Conservation (phyloP, 2,329 filamentous ascomycete species). For the Colletotrichum liriopes region DNA sequence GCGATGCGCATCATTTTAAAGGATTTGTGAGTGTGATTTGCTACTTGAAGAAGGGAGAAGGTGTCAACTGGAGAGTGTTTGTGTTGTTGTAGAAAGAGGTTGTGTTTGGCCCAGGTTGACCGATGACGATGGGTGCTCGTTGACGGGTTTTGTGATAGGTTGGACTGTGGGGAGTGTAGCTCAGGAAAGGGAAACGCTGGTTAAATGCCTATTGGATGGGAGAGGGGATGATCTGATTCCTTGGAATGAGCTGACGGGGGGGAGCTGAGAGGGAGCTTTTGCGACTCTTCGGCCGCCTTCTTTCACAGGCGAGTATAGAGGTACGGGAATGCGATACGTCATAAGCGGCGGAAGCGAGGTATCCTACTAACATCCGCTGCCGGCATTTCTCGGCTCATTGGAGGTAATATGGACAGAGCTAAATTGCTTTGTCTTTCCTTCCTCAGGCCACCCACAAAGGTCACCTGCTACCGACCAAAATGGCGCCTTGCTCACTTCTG, state of each 20-base stretch:
- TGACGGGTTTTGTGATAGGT: slow-evolving; percentile 41
- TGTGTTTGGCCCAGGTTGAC: slow-evolving; percentile 14
- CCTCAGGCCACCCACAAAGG: slow-evolving; percentile 17
- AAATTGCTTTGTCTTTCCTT: not conserved
- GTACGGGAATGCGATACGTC: slow-evolving; percentile 37
- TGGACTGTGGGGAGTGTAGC: slow-evolving; percentile 31
- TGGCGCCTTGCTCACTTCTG: slow-evolving; percentile 12
- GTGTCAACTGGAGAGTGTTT: slow-evolving; percentile 30
- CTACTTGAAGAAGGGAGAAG: slow-evolving; percentile 30
- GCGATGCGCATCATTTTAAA: slow-evolving; percentile 77
- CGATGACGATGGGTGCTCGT: slow-evolving; percentile 39
- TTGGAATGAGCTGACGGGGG: slow-evolving; percentile 16
- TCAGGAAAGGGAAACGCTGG: slow-evolving; percentile 12
- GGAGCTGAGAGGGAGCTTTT: slow-evolving; percentile 7
- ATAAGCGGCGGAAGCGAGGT: slow-evolving; percentile 28
- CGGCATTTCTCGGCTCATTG: slow-evolving; percentile 42
- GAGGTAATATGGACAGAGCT: slow-evolving; percentile 2
- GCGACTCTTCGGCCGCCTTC: slow-evolving; percentile 23
- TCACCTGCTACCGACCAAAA: slow-evolving; percentile 20
- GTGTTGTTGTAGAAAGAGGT: slow-evolving; percentile 19
- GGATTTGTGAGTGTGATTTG: slow-evolving; percentile 38
- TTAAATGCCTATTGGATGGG: slow-evolving; percentile 24
- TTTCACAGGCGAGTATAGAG: slow-evolving; percentile 26
- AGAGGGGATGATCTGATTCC: slow-evolving; percentile 37
- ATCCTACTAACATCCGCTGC: slow-evolving; percentile 35